Conservation (phyloP, 1,139 yeast species). For the Hansenula lynferdii region DNA sequence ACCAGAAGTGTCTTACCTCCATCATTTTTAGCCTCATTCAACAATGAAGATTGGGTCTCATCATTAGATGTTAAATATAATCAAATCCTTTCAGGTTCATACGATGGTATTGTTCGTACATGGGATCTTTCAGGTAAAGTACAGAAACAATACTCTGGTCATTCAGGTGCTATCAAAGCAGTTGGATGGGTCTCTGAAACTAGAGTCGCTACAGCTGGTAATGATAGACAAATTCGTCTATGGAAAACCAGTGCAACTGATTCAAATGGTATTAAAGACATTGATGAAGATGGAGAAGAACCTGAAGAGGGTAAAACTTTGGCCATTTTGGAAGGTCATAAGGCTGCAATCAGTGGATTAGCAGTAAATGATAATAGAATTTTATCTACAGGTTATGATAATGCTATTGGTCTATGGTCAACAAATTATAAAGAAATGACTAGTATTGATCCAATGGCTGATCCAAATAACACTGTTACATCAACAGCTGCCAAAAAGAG, state of each 20-base stretch:
- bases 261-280: slow-evolving; percentile 35
- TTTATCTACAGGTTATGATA: slow-evolving; percentile 81
- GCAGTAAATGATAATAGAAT: slow-evolving; percentile 58
- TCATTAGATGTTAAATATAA: slow-evolving; percentile 43
- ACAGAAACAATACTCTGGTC: slow-evolving; percentile 80
- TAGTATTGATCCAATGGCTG: slow-evolving; percentile 57
- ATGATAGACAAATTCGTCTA: slow-evolving; percentile 82
- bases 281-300: slow-evolving; percentile 42
- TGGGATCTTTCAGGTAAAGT: slow-evolving; percentile 85
- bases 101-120: slow-evolving; percentile 90
- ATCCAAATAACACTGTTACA: slow-evolving; percentile 36
- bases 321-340: slow-evolving; percentile 86
- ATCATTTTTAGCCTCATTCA: slow-evolving; percentile 78
- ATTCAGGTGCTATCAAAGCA: slow-evolving; percentile 77
- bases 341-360: slow-evolving; percentile 76
- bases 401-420: slow-evolving; percentile 84
- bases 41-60: slow-evolving; percentile 96
- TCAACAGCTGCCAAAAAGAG: slow-evolving; percentile 88
- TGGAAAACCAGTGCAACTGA: slow-evolving; percentile 65
- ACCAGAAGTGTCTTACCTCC: slow-evolving; percentile 95
- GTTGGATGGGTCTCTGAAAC: slow-evolving; percentile 76
- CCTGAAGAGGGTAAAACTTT: slow-evolving; percentile 70
- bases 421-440: slow-evolving; percentile 81
- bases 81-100: slow-evolving; percentile 80
- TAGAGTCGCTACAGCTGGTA: slow-evolving; percentile 78